Evolutionary conservation across 176 grass and related monocot genomes (phyloP), one percentile per base, ranked within the genome.

Genomic region (Canna indica): DNA sequence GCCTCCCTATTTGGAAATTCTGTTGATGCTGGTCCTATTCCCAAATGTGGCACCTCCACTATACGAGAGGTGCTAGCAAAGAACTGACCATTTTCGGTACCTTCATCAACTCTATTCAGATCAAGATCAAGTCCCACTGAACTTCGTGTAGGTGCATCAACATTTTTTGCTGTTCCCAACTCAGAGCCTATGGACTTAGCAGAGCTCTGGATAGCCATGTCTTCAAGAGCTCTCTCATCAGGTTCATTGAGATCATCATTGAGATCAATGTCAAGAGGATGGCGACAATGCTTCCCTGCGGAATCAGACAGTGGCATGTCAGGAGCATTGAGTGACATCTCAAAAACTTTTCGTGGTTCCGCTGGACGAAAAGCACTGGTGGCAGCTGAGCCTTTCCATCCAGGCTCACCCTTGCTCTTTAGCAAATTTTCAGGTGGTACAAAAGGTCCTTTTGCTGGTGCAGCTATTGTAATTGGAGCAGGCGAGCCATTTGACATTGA

Each of bases 191-290:
- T 83, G 61, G 91, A 91, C 54, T 81, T 67, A 63, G 70, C 75
- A 86, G 81, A 82, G 74, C 77, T 77, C 36, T 76, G 78, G 41
- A 72, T 82, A 16, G 76, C 36, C 62, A 79, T 80, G 68, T 88
- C 85, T 68, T 96, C 79, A 4, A 83, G 75, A 85, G 63, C 57
- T 80, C 84, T 85, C 28, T 91, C 91, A 76, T 86, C 88, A 74
- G 85, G 80, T 39, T 91, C 73, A 86, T 96, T 96, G 64, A 96
- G 80, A 82, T 96, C 91, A 69, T 91, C 73, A 86, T 96, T 96
- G 64, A 96, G 80, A 82, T 96, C 91, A 69, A 96, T 86, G 59
- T 91, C 88, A 36, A 96, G 74, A 0, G 28, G 61, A 5, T 70
- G 83, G 26, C 83, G 74, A 12, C 81, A 67, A 5, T 82, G 83